phyloP scores from a whole-genome alignment of 495 filamentous ascomycete genomes.

The Geoglossum glabrum region DNA sequence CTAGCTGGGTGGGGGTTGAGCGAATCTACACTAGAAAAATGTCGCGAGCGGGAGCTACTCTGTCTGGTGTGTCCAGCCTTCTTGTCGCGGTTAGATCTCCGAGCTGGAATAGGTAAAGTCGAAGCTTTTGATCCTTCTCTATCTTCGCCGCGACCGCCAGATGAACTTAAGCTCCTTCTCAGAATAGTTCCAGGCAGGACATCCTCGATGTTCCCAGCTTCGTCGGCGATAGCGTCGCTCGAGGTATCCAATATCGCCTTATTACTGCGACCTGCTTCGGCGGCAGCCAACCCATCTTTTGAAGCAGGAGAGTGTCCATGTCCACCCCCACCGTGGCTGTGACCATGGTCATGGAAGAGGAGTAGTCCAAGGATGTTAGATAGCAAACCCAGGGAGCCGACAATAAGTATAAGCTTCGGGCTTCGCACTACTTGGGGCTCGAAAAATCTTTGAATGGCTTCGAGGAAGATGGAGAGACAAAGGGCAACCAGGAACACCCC shows the following conservation, averaged over 20 bases:
- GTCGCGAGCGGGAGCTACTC: slow-evolving; percentile 16
- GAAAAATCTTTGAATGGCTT: slow-evolving; percentile 74
- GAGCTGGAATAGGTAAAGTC: slow-evolving; percentile 12
- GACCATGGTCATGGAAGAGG: slow-evolving; percentile 83
- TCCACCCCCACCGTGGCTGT: slow-evolving; percentile 45
- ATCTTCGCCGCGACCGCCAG: background rate
- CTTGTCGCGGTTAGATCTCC: background rate
- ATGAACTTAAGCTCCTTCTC: background rate
- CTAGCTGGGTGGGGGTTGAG: slow-evolving; percentile 77
- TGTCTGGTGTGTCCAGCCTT: slow-evolving; percentile 5
- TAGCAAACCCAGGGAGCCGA: slow-evolving; percentile 66
- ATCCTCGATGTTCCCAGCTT: slow-evolving; percentile 27
- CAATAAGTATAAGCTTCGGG: slow-evolving; percentile 66
- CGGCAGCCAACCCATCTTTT: slow-evolving; percentile 18
- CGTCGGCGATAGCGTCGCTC: slow-evolving; percentile 20
- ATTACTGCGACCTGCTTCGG: slow-evolving; percentile 19
- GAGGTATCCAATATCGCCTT: slow-evolving; percentile 14
- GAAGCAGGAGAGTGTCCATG: slow-evolving; percentile 31
- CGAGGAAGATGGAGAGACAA: slow-evolving; percentile 86
- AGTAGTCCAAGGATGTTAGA: slow-evolving; percentile 81
- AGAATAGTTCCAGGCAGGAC: slow-evolving; percentile 20
- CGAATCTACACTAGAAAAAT: slow-evolving; percentile 25
- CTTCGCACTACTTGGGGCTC: slow-evolving; percentile 72
- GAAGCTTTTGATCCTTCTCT: too few relatives aligned
- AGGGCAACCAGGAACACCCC: slow-evolving; percentile 92